Conservation (phyloP, 2,329 filamentous ascomycete species). For the Arthroderma sp. region DNA sequence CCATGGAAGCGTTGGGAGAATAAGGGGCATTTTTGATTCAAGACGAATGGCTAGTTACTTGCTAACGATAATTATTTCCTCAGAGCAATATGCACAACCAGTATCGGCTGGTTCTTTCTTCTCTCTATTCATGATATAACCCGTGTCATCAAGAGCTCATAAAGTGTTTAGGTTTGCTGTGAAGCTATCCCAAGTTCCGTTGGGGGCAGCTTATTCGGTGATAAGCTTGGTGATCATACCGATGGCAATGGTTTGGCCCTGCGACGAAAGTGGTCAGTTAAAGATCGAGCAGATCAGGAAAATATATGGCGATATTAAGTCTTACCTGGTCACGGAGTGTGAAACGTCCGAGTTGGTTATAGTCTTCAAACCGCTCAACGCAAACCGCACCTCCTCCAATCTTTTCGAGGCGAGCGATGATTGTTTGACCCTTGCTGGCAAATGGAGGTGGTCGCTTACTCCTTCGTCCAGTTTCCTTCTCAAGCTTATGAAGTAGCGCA, state of each 20-base stretch:
- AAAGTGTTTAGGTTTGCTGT: too few species aligned
- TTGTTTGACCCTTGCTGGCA: slow-evolving; percentile 63
- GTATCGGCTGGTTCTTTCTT: too few species aligned
- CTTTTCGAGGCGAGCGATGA: slow-evolving; percentile 84
- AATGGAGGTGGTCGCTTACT: slow-evolving; percentile 89
- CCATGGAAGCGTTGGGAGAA: too few species aligned
- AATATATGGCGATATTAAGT: slow-evolving; percentile 1
- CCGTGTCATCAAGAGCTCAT: too few species aligned
- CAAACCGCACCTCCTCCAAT: slow-evolving; percentile 78
- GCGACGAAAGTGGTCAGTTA: slow-evolving; percentile 10
- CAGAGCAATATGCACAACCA: too few species aligned
- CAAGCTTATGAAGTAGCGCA: slow-evolving; percentile 77
- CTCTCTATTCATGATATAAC: too few species aligned
- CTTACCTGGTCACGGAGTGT: slow-evolving; percentile 75
- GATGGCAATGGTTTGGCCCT: slow-evolving; percentile 99
- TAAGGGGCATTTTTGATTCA: too few species aligned
- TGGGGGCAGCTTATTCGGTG: slow-evolving; percentile 20
- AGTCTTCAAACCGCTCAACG: slow-evolving; percentile 89
- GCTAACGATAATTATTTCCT: too few species aligned
- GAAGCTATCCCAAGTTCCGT: too few species aligned
- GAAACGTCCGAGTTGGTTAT: slow-evolving; percentile 84
- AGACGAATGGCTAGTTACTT: too few species aligned
- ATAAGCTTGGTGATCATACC: slow-evolving; percentile 95
- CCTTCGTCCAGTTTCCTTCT: slow-evolving; percentile 87
- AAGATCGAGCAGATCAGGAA: slow-evolving; percentile 6